Evolutionary conservation across 768 basidiomycete species (phyloP).

Genomic region (Lactifluus echinatus): DNA sequence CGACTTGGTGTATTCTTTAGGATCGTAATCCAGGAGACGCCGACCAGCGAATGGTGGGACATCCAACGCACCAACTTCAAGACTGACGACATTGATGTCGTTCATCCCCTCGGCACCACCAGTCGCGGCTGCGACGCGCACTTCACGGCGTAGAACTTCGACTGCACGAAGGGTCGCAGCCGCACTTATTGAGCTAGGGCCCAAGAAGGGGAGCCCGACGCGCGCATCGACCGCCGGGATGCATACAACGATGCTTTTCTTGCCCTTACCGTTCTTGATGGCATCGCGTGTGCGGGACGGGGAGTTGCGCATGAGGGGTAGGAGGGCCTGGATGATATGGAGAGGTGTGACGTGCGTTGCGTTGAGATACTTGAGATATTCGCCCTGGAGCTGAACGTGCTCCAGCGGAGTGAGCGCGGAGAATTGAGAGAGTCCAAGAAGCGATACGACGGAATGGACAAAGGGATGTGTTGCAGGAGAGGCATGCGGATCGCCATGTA

Average conservation of each 20-base stretch:
- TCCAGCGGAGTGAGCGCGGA: slow-evolving; percentile 54
- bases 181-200: slow-evolving; percentile 66
- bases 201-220: slow-evolving; percentile 61
- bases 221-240: slow-evolving; percentile 64
- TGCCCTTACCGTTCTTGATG: slow-evolving; percentile 34
- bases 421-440: slow-evolving; percentile 46
- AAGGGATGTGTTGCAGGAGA: slow-evolving; percentile 57
- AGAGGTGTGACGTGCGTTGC: slow-evolving; percentile 73
- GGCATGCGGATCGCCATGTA: slow-evolving; percentile 74
- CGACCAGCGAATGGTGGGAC: slow-evolving; percentile 16
- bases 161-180: slow-evolving; percentile 62
- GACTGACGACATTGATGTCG: slow-evolving; percentile 59
- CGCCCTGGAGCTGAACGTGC: slow-evolving; percentile 50
- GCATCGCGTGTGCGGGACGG: slow-evolving; percentile 46
- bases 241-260: slow-evolving; percentile 56
- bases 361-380: slow-evolving; percentile 63
- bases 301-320: slow-evolving; percentile 68
- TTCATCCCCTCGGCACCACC: slow-evolving; percentile 50
- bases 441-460: slow-evolving; percentile 70
- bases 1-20: slow-evolving; percentile 42
- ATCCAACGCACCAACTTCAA: slow-evolving; percentile 61
- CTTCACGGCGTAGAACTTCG: slow-evolving; percentile 69
- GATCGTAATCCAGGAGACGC: slow-evolving; percentile 30
- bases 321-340: slow-evolving; percentile 63
- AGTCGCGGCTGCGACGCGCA: slow-evolving; percentile 46